Evolutionary conservation across 2,329 filamentous ascomycete species (phyloP).

Genomic region (Chaetomiaceae sp.): DNA sequence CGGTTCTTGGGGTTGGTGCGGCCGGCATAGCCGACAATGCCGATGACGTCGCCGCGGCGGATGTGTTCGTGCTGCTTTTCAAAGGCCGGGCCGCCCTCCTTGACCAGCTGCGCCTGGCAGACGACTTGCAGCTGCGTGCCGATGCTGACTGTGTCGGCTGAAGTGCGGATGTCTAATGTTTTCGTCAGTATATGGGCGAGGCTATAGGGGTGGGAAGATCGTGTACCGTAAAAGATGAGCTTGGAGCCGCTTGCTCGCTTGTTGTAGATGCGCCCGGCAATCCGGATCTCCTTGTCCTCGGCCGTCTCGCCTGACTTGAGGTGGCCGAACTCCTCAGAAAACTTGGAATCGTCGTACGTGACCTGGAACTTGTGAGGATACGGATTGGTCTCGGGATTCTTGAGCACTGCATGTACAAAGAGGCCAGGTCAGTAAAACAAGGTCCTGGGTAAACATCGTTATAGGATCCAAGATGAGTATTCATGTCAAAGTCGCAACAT

Average conservation of each 20-base stretch:
- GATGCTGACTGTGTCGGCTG: constrained; percentile 53
- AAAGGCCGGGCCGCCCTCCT: constrained; percentile 63
- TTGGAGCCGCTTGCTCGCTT: constrained; percentile 78
- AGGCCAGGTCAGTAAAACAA: constrained; percentile 7
- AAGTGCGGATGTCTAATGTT: constrained; percentile 46
- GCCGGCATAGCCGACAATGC: constrained; percentile 77
- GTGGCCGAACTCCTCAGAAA: constrained; percentile 69
- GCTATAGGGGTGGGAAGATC: too few relatives aligned
- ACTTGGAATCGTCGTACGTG: constrained; percentile 76
- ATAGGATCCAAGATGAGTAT: not conserved
- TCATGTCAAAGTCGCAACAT: constrained; percentile 6
- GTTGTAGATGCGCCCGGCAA: constrained; percentile 86
- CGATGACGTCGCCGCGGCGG: constrained; percentile 88
- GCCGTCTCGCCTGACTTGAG: constrained; percentile 85
- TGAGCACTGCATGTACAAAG: constrained; percentile 43
- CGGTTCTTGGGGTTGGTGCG: constrained; percentile 87
- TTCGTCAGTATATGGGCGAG: too few relatives aligned
- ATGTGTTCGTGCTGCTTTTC: constrained; percentile 86
- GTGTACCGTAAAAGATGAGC: constrained; percentile 86
- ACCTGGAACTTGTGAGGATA: constrained; percentile 94
- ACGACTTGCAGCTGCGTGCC: constrained; percentile 83
- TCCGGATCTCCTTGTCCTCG: constrained; percentile 67
- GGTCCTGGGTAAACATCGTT: too few relatives aligned
- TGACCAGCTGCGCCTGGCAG: constrained; percentile 78
- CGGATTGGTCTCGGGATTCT: constrained; percentile 70